Base-by-base conservation (phyloP, 768 basidiomycete species). In the Cystobasidiopsis lactophilus region DNA sequence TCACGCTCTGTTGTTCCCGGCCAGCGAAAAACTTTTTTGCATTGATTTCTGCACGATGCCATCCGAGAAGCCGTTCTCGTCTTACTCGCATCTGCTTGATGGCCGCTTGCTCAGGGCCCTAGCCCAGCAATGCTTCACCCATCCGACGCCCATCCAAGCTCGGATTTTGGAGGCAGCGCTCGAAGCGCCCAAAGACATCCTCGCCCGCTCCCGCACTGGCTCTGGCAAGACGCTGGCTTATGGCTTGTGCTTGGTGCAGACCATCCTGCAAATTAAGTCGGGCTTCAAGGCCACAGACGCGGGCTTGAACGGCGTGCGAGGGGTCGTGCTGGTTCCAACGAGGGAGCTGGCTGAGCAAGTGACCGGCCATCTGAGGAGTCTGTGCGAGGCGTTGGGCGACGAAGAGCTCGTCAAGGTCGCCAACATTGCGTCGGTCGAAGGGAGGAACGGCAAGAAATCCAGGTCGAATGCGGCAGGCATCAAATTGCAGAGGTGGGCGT, bases 201-300 rank as follows among this genome's bases (percentile, higher is more conserved):
- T 98, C 30, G 91, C 89, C 19, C 76, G 85, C 41, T 91, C 93
- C 2, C 75, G 85, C 30, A 98, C 93, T 2, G 93, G 93, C n/a
- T 88, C 83, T 53, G 93, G 93, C 24, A 98, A 98, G 70, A 98
- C 93, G 0, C 85, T 82, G 3, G 89, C 93, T 2, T 98, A 98
- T 65, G 85, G 82, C 60, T 73, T 96, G 9, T 93, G 93, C 0
- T 68, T 88, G 21, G 71, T 85, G 0, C 89, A 96, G 65, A 88
- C 85, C 66, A 78, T 96, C 29, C 63, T 96, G 26, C 23, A n/a
- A 23, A 26, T 21, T 9, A 47, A 47, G 30, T 4, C 10, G 5
- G 29, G n/a, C 30, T 27, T 47, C 9, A 40, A 48, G 40, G 53
- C 39, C n/a, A 57, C 56, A 3, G 44, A 52, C 13, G 44, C 47